phyloP scores from a whole-genome alignment of 495 filamentous ascomycete genomes.

The Hypoxylon intermedium region DNA sequence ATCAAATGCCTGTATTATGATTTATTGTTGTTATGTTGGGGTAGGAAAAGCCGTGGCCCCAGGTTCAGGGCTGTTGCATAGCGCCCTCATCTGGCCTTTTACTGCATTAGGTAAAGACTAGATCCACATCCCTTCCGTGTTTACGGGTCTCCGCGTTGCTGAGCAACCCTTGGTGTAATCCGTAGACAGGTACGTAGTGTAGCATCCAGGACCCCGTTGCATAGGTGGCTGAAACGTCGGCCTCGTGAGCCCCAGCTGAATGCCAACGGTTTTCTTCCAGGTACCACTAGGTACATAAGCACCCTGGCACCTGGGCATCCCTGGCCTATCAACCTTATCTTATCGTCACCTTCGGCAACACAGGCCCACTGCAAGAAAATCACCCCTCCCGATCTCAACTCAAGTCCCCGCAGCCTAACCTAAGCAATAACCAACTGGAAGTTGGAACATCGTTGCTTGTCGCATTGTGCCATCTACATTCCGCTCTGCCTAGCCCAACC shows the following conservation, averaged over 20 bases:
- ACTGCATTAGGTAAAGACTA: conserved; percentile 17
- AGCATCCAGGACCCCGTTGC: not conserved
- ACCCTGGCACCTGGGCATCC: too few relatives aligned
- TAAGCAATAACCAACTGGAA: too few relatives aligned
- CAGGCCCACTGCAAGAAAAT: not conserved
- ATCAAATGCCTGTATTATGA: conserved; percentile 34
- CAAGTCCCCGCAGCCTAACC: conserved; percentile 9
- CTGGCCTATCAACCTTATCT: conserved; percentile 31
- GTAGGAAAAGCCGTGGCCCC: conserved; percentile 21
- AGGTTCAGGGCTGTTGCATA: conserved; percentile 18
- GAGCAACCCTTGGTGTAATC: too few relatives aligned
- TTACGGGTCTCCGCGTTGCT: conserved; percentile 36
- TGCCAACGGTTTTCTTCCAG: too few relatives aligned
- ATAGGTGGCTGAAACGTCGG: conserved; percentile 34
- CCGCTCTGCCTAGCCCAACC: conserved; percentile 3
- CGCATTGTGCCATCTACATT: conserved; percentile 34
- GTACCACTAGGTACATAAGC: too few relatives aligned
- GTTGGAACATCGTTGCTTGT: conserved; percentile 8
- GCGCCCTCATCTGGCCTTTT: conserved; percentile 35
- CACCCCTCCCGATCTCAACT: conserved; percentile 12
- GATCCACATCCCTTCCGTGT: conserved; percentile 15
- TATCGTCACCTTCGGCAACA: conserved; percentile 14
- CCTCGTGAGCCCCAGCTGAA: conserved; percentile 30
- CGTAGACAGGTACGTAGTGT: too few relatives aligned
- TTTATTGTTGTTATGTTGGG: conserved; percentile 46